These are phyloP conservation scores for Diplotaxis tenuifolia DNA, from an alignment of 345 rosid genomes.

Conservation along the genomic window DNA sequence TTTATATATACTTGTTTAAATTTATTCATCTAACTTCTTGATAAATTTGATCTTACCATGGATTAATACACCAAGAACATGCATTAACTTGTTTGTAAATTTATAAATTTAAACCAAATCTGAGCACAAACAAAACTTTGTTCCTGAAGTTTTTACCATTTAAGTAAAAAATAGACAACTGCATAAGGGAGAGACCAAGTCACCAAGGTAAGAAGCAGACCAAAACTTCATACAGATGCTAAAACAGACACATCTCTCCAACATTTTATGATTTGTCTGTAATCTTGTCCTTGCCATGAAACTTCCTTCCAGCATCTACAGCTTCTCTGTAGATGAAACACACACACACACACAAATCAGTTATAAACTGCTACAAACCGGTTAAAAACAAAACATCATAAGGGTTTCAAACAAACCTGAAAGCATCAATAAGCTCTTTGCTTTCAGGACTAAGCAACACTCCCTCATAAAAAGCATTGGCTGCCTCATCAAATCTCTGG, in stretches of 20 bases:
- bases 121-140: conserved; percentile 17
- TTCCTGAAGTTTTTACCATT: neutral
- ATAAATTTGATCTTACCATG: neutral
- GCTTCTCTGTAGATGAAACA: conserved; percentile 58
- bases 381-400: neutral
- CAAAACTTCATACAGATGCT: conserved; percentile 30
- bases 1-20: neutral
- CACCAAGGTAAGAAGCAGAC: conserved; percentile 12
- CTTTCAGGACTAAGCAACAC: conserved; percentile 69
- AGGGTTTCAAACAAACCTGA: conserved; percentile 50
- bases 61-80: neutral
- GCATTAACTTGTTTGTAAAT: neutral
- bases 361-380: neutral
- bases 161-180: conserved; percentile 2
- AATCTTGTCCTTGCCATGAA: conserved; percentile 48
- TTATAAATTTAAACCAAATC: conserved; percentile 1
- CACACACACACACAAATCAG: neutral
- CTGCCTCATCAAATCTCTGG: conserved; percentile 86
- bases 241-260: neutral
- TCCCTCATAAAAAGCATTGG: conserved; percentile 78
- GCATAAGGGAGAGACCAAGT: neutral
- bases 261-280: conserved; percentile 20
- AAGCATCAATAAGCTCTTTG: conserved; percentile 65
- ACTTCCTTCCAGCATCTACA: conserved; percentile 70
- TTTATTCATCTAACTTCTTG: neutral